Percentiles rank a stretch among this genome's conserved stretches.
These are phyloP conservation scores for Pythium rhizo-oryzae DNA, from an alignment of 352 stramenopile species.

Conservation along the genomic window DNA sequence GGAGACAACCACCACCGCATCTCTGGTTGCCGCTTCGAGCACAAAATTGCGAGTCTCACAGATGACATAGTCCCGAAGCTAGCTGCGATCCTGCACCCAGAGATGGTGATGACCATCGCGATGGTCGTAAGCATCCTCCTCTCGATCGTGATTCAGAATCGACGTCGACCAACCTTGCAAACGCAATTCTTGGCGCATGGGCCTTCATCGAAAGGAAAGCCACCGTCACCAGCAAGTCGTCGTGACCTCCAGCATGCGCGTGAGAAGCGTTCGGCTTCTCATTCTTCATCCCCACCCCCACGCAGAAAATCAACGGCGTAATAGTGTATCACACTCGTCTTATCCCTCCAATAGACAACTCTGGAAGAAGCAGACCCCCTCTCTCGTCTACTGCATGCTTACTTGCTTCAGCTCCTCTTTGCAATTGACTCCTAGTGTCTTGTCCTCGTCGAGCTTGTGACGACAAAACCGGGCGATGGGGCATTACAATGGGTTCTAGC, in stretches of 20 bases:
- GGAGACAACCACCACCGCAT: slow-evolving; percentile 60
- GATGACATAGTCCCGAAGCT: slow-evolving; percentile 67
- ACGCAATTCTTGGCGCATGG: slow-evolving; percentile 28
- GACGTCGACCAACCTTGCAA: slow-evolving; percentile 23
- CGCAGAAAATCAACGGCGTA: slow-evolving; percentile 28
- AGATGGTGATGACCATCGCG: slow-evolving; percentile 53
- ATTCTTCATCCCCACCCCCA: slow-evolving; percentile 25
- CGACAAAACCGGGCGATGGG: background rate
- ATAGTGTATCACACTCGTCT: background rate
- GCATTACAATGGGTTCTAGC: no score
- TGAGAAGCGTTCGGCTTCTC: slow-evolving; percentile 12
- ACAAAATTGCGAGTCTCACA: slow-evolving; percentile 74
- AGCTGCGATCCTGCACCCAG: slow-evolving; percentile 48
- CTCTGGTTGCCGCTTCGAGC: slow-evolving; percentile 72
- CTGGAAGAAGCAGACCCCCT: background rate
- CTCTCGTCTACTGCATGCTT: background rate
- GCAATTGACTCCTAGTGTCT: background rate
- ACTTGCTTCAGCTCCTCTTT: background rate
- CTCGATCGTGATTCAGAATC: slow-evolving; percentile 63
- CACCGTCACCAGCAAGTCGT: slow-evolving; percentile 30
- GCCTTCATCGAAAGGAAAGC: slow-evolving; percentile 27
- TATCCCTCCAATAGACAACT: slow-evolving; percentile 19
- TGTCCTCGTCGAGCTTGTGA: background rate
- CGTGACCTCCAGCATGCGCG: slow-evolving; percentile 34
- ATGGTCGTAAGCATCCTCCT: slow-evolving; percentile 61